A percentile compares a stretch with the other conserved stretches of the same genome.
Evolutionary conservation across 148 eudicot genomes (phyloP).

Genomic region (Rhododendron griersonianum): DNA sequence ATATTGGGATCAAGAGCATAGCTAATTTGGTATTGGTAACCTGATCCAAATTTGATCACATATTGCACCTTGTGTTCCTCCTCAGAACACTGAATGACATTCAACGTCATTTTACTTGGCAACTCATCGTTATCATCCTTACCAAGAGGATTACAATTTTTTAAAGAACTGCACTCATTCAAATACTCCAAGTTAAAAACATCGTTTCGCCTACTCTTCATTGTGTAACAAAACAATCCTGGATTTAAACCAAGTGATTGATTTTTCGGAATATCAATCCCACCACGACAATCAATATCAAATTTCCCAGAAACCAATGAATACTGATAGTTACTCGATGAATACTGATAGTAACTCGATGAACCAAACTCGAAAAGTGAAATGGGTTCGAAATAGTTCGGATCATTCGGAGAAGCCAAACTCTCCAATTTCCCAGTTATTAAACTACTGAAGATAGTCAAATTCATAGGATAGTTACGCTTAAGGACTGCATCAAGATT

Average conservation of each 20-base stretch:
- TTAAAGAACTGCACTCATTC: neutral
- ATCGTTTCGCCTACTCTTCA: neutral
- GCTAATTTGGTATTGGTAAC: too few relatives aligned
- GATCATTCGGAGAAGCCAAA: constrained; percentile 11
- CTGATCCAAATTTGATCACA: neutral
- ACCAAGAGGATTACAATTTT: constrained; percentile 14
- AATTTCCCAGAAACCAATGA: constrained; percentile 4
- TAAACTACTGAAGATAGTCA: neutral
- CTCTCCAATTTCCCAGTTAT: constrained; percentile 18
- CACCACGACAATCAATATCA: neutral
- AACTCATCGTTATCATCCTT: neutral
- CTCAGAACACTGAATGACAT: constrained; percentile 14
- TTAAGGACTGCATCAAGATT: constrained; percentile 14
- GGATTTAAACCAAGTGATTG: constrained; percentile 2
- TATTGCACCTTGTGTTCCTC: neutral
- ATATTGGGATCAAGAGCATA: neutral
- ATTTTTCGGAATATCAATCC: neutral
- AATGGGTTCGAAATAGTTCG: constrained; percentile 16
- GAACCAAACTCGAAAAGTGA: neutral
- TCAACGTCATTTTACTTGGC: constrained; percentile 5
- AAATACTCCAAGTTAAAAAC: neutral
- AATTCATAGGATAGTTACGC: neutral
- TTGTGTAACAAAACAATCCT: neutral
- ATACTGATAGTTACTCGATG: constrained; percentile 8
- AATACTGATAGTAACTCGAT: constrained; percentile 8